Evolutionary conservation across 2,329 filamentous ascomycete species (phyloP).

Genomic region (Fusarium fracticaudum): DNA sequence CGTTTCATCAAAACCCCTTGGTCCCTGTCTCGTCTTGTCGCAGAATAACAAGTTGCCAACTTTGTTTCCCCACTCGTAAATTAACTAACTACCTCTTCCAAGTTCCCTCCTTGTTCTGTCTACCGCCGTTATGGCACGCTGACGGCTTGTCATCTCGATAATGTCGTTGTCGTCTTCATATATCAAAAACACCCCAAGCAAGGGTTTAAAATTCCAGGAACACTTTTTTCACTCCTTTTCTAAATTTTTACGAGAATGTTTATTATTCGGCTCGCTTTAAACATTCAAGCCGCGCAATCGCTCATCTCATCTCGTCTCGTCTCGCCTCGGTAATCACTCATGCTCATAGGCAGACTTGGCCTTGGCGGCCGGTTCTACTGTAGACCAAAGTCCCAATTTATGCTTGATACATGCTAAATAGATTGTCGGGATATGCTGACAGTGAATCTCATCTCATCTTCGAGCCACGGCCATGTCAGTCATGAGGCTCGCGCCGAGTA

Average conservation of each 20-base stretch:
- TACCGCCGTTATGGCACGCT: background rate
- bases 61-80: constrained; percentile 14
- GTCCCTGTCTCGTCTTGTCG: constrained; percentile 26
- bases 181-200: constrained; percentile 23
- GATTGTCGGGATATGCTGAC: background rate
- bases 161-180: constrained; percentile 4
- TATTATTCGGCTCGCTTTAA: background rate
- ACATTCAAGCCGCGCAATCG: constrained; percentile 13
- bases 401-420: background rate
- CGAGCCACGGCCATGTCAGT: background rate
- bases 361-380: constrained; percentile 16
- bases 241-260: background rate
- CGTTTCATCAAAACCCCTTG: constrained; percentile 30
- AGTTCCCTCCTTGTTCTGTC: background rate
- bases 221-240: background rate
- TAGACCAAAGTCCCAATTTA: constrained; percentile 7
- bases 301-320: constrained; percentile 15
- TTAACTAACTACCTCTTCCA: background rate
- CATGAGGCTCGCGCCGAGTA: constrained; percentile 1
- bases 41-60: constrained; percentile 31
- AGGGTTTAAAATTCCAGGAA: constrained; percentile 9
- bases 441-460: constrained; percentile 7
- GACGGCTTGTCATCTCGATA: constrained; percentile 6
- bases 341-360: background rate
- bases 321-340: constrained; percentile 21